Evolutionary conservation across 2,329 filamentous ascomycete species (phyloP), one percentile per base, ranked within the genome.

Genomic region (Phialophora tarda): DNA sequence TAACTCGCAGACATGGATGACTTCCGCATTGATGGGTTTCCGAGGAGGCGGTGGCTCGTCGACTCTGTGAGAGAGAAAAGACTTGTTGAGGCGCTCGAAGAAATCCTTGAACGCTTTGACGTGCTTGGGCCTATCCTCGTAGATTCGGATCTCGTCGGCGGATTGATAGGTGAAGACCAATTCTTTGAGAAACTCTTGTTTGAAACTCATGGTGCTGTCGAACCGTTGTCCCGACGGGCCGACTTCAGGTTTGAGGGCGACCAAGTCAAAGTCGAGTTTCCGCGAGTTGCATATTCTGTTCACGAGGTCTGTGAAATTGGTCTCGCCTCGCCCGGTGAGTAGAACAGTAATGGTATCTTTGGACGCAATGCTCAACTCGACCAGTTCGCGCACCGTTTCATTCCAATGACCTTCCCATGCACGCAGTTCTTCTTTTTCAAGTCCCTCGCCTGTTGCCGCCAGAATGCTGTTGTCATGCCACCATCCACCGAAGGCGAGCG

Each of bases 331-430:
- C 28, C 95, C 95, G 0, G 95, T 99, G 69, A 99, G 83, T 11
- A 98, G 85, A 51, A 99, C 89, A 59, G 88, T 92, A 44, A 98
- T 81, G 0, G 91, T 91, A 75, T 96, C 92, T 69, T 92, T 90
- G 75, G 97, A 92, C 75, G 90, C 81, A 82, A 91, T 91, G 76
- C 90, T 93, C 63, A 97, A 82, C 74, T 86, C 84, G 48, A 96
- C 92, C 32, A 98, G 85, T 73, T 93, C 86, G 62, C 85, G 87
- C 71, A 99, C 89, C 73, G 90, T 88, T 76, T 98, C 94, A 75
- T 98, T 98, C 95, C 95, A 99, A 91, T 92, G 97, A 41, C 93
- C 93, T 64, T 91, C 82, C 94, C 94, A 99, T 10, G 86, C 93
- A 26, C 88, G 88, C 50, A 85, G 82, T 77, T 98, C 93, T 79